Evolutionary conservation across 176 grass and related monocot species (phyloP).

Genomic region (Lolium rigidum): DNA sequence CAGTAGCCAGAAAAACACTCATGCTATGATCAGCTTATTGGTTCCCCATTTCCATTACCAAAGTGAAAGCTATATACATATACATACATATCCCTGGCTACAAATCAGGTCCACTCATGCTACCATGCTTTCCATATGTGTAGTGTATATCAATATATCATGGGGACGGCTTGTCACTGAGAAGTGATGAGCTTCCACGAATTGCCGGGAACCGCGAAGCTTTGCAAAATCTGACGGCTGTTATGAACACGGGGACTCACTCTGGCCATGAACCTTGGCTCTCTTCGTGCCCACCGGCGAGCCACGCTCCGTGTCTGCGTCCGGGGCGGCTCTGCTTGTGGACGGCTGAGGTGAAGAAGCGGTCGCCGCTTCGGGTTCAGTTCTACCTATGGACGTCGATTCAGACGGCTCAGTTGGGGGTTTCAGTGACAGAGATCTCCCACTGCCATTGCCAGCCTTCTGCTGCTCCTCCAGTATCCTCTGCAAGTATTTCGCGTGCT

Average conservation of each 20-base stretch:
- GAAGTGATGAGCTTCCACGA: background rate
- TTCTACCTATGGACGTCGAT: conserved; percentile 19
- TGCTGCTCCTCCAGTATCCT: conserved; percentile 91
- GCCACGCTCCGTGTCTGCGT: too few relatives aligned
- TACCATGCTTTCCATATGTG: background rate
- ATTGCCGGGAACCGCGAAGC: background rate
- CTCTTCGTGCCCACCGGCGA: conserved; percentile 23
- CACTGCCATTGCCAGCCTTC: conserved; percentile 51
- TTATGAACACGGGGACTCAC: conserved; percentile 43
- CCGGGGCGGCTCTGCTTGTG: background rate
- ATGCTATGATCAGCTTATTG: background rate
- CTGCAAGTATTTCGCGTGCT: conserved; percentile 92
- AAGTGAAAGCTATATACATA: conserved; percentile 44
- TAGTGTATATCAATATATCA: background rate
- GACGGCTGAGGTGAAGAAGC: background rate
- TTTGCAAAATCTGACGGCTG: background rate
- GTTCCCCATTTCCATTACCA: too few relatives aligned
- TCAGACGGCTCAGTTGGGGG: conserved; percentile 26
- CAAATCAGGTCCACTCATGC: background rate
- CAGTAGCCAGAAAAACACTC: background rate
- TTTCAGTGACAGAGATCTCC: conserved; percentile 45
- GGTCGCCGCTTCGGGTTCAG: conserved; percentile 11
- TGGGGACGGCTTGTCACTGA: conserved; percentile 10
- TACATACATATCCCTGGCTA: background rate
- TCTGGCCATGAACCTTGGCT: conserved; percentile 45